These are phyloP conservation scores for Symbiodinium pilosum DNA, from an alignment of 73 alveolate species.

Conservation along the genomic window DNA sequence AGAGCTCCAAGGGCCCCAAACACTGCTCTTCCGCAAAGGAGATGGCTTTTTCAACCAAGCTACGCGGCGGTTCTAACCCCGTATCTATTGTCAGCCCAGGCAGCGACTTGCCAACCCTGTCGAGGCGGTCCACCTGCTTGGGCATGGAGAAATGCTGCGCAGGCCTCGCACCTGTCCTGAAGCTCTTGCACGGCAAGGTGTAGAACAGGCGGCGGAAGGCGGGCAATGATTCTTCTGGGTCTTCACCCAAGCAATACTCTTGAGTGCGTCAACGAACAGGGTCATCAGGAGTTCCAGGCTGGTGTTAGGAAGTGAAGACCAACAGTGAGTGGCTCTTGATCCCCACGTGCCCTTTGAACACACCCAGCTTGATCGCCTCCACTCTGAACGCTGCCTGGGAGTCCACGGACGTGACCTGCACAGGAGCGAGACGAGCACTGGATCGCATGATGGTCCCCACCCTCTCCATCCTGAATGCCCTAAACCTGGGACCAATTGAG, in stretches of 20 bases:
- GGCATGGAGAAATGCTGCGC: background rate
- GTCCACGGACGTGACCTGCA: background rate
- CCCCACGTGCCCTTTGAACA: background rate
- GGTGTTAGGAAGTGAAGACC: background rate
- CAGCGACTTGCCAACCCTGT: background rate
- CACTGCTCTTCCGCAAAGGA: background rate
- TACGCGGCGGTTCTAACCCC: background rate
- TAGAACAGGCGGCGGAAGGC: background rate
- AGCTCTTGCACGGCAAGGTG: conserved; percentile 1
- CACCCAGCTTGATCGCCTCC: background rate
- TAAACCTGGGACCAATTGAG: too few relatives aligned
- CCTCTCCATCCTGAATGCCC: too few relatives aligned
- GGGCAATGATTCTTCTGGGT: background rate
- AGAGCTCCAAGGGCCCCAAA: background rate
- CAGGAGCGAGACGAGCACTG: too few relatives aligned
- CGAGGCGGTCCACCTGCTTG: conserved; percentile 1
- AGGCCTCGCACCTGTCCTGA: background rate
- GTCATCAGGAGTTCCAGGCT: conserved; percentile 18
- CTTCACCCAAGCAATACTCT: background rate
- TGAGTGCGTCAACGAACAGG: background rate
- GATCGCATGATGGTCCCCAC: too few relatives aligned
- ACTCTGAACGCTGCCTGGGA: background rate
- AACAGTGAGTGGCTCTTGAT: background rate
- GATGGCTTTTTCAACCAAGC: background rate
- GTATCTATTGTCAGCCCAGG: background rate